Percentiles rank a stretch among this genome's conserved stretches.
Evolutionary conservation across 2,329 filamentous ascomycete species (phyloP).

Genomic region (Trichoderma lentiforme): DNA sequence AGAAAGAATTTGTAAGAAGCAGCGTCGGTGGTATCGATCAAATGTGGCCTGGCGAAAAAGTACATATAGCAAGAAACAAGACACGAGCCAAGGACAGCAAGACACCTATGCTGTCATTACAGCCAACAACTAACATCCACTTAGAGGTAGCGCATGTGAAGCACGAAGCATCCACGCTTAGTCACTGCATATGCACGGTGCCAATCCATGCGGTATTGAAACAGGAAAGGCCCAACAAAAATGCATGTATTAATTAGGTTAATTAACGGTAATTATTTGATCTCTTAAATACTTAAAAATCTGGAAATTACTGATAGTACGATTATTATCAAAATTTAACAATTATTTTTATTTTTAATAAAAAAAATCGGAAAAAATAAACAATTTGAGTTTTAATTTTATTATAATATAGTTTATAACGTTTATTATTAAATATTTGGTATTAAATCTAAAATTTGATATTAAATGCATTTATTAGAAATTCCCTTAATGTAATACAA

Average conservation of each 20-base stretch:
- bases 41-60: background rate
- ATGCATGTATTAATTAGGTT: background rate
- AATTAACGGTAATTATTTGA: background rate
- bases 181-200: background rate
- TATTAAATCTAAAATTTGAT: background rate
- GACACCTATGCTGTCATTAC: constrained; percentile 2
- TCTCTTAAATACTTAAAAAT: background rate
- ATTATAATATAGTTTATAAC: background rate
- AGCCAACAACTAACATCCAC: background rate
- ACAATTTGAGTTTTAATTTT: background rate
- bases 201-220: background rate
- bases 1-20: background rate
- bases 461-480: no score
- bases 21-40: background rate
- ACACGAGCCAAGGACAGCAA: constrained; percentile 1
- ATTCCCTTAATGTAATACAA: background rate
- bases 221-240: background rate
- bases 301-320: background rate
- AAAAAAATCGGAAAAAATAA: background rate
- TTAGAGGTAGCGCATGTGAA: constrained; percentile 4
- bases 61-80: background rate
- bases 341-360: background rate
- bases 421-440: background rate
- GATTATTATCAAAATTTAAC: background rate
- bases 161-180: background rate